phyloP scores from a whole-genome alignment of 768 basidiomycete genomes.

The Boletus pseudopeckii region DNA sequence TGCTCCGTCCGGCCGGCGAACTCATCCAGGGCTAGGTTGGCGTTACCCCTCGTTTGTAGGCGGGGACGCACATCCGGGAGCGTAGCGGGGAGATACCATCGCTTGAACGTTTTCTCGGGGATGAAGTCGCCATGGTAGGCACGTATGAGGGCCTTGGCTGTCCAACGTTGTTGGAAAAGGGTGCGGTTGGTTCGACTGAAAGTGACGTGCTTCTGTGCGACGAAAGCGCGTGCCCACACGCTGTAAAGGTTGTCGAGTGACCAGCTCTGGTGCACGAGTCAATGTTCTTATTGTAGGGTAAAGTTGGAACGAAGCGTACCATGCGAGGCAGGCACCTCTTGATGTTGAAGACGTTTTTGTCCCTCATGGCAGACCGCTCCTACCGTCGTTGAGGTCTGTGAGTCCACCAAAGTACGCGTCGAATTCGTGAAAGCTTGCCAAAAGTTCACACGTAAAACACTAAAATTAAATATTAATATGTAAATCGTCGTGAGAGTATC shows the following conservation, averaged over 20 bases:
- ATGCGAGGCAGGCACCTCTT: conserved; percentile 72
- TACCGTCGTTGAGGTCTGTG: neutral
- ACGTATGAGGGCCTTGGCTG: conserved; percentile 77
- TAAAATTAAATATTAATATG: too few relatives aligned
- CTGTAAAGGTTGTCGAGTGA: conserved; percentile 84
- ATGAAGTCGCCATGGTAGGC: conserved; percentile 97
- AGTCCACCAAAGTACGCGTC: neutral
- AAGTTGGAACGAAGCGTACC: conserved; percentile 40
- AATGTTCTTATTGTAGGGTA: neutral
- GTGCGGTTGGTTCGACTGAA: conserved; percentile 59
- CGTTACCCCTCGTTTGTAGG: conserved; percentile 33
- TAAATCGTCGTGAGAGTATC: too few relatives aligned
- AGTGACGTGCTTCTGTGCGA: conserved; percentile 39
- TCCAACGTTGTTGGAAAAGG: conserved; percentile 91
- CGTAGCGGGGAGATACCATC: conserved; percentile 86
- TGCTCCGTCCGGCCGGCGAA: conserved; percentile 55
- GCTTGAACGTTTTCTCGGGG: conserved; percentile 88
- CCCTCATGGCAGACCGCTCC: conserved; percentile 39
- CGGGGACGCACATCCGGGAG: conserved; percentile 83
- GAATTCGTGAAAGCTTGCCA: neutral
- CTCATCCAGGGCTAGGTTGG: conserved; percentile 45
- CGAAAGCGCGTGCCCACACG: conserved; percentile 73
- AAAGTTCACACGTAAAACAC: conserved; percentile 24
- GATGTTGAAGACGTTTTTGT: conserved; percentile 43
- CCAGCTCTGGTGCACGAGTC: conserved; percentile 67